Evolutionary conservation across 2,329 filamentous ascomycete genomes (phyloP).

Genomic region (Phyllosticta ampelicida): DNA sequence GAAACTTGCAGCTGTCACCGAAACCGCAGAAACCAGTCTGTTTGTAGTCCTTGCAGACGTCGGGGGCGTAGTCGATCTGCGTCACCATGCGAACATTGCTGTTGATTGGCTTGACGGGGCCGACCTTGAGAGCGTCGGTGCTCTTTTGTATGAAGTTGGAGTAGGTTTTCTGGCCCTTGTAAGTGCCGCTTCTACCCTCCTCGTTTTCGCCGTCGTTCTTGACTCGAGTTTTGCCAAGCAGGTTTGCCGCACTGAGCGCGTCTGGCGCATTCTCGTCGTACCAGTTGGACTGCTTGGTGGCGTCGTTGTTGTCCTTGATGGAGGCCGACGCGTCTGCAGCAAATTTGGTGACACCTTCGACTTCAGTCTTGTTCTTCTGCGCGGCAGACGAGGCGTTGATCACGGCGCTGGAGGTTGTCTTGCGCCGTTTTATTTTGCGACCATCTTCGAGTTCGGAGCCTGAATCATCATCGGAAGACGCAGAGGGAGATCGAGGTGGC

Average conservation of each 20-base stretch:
- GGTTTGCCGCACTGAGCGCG: constrained; percentile 41
- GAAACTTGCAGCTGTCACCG: constrained; percentile 71
- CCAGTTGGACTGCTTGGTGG: constrained; percentile 84
- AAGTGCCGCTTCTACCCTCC: constrained; percentile 47
- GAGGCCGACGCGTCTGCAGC: constrained; percentile 50
- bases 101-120: constrained; percentile 68
- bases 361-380: constrained; percentile 33
- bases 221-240: constrained; percentile 47
- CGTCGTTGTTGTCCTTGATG: constrained; percentile 65
- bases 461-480: constrained; percentile 47
- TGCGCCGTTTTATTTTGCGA: constrained; percentile 67
- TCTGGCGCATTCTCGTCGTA: constrained; percentile 61
- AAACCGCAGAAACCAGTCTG: constrained; percentile 56
- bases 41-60: constrained; percentile 93
- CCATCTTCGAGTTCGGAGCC: constrained; percentile 68
- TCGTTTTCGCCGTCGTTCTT: not conserved
- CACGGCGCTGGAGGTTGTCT: constrained; percentile 47
- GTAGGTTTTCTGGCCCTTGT: constrained; percentile 59
- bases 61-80: constrained; percentile 79
- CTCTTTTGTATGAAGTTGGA: constrained; percentile 66
- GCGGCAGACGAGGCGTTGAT: constrained; percentile 55
- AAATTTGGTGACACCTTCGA: constrained; percentile 41
- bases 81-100: constrained; percentile 88
- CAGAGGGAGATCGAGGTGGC: constrained; percentile 46
- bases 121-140: constrained; percentile 64